A percentile compares a stretch with the other conserved stretches of the same genome.
Evolutionary conservation across 495 filamentous ascomycete genomes (phyloP).

Genomic region (Aspergillus coremiiformis): DNA sequence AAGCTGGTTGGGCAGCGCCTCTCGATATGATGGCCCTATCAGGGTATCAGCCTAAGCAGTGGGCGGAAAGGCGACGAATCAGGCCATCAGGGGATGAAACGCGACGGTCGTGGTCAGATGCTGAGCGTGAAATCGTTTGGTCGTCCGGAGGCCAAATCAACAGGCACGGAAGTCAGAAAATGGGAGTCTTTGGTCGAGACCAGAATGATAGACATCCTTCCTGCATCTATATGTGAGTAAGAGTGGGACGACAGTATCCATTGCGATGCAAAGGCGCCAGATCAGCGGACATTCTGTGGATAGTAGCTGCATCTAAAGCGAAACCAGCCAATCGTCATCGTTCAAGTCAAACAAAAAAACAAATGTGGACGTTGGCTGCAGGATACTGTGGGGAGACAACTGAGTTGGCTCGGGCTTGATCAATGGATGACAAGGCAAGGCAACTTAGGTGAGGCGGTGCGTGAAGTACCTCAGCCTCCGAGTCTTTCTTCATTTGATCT

Average conservation of each 20-base stretch:
- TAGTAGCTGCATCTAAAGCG: background rate
- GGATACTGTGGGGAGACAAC: background rate
- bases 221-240: slow-evolving; percentile 1
- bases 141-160: slow-evolving; percentile 10
- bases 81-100: slow-evolving; percentile 11
- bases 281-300: background rate
- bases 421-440: background rate
- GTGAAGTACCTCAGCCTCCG: background rate
- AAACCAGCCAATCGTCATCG: background rate
- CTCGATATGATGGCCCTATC: slow-evolving; percentile 17
- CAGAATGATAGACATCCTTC: background rate
- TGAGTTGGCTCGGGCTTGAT: background rate
- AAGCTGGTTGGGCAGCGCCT: slow-evolving; percentile 22
- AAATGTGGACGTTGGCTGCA: background rate
- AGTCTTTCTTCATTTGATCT: background rate
- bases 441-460: slow-evolving; percentile 1
- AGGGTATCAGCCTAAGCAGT: slow-evolving; percentile 14
- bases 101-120: slow-evolving; percentile 13
- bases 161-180: slow-evolving; percentile 7
- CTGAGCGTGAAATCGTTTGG: slow-evolving; percentile 11
- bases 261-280: background rate
- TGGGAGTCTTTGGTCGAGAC: background rate
- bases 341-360: background rate
- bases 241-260: background rate
- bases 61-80: slow-evolving; percentile 22